Evolutionary conservation across 2,329 filamentous ascomycete genomes (phyloP), one percentile per base, ranked within the genome.

Genomic region (Lachnellula subtilissima): DNA sequence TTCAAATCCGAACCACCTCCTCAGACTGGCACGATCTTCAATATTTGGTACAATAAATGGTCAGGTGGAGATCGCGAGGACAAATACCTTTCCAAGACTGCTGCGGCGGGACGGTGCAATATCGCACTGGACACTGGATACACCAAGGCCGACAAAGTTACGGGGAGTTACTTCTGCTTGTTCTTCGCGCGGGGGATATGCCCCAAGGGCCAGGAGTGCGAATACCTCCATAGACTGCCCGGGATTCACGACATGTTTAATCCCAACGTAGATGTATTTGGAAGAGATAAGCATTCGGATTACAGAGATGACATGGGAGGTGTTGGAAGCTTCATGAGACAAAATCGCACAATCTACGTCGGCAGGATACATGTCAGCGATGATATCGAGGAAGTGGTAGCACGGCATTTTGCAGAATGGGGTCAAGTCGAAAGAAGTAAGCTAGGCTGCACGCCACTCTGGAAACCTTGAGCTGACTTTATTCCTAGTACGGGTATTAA

Each of bases 11-110:
- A 96, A 66, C 88, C 89, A 4, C 91, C 92, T 15, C 89, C 90
- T 1, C 92, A 97, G 68, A 97, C 93, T 0, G 94, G 94, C 52
- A 96, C 90, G 0, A 91, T 92, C 56, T 99, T 94, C 80, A 99
- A 99, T 74, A 95, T 96, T 68, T 97, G 92, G 93, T 96, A 97
- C 76, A 97, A 96, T 77, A 97, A 97, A 74, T 97, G 93, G 92
- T 88, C 87, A 0, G 94, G 94, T 63, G 94, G 94, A 68, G 94
- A 99, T 73, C 84, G 91, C 58, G 93, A 97, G 70, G 91, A 95
- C 76, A 91, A 92, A 65, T 91, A 93, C 68, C 81, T 91, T 4
- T 90, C 88, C 37, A 87, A 97, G 69, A 88, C 86, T 22, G 83
- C 86, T 14, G 93, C 94, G 3, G 86, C 88, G 62, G 88, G 87